Base-by-base conservation (phyloP, 441 rosid genomes). In the Jatropha multifida region DNA sequence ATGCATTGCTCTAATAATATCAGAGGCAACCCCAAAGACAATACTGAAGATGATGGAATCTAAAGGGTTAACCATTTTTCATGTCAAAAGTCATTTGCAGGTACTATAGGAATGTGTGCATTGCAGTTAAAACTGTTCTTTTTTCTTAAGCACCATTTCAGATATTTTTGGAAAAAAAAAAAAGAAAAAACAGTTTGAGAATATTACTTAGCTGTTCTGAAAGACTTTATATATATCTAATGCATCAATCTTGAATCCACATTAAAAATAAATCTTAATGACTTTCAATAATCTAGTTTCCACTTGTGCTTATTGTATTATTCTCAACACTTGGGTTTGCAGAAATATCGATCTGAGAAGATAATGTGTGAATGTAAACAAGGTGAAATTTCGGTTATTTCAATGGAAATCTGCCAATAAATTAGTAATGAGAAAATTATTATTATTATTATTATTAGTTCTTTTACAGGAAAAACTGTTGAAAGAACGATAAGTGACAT, bases 11-110 rank as follows among this genome's bases (percentile, higher is more conserved):
- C 67, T 9, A 73, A 76, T 32, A 32, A 67, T 55, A 71, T 51
- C 73, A 94, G 97, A 88, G 76, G 97, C 97, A 11, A 92, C 97
- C 1, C 98, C 98, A 0, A 94, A 91, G 87, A 88, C 92, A 12
- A 85, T 94, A 71, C 72, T 92, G 81, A 90, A 86, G 91, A 85
- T 91, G 69, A 94, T 94, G 97, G 94, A 90, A n/a, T 42, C 40
- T 26, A 63, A 76, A 63, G 64, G 11, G 32, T 64, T 59, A 13
- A 44, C 66, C 27, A 58, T 55, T 12, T 10, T 52, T 69, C 72
- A 52, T 38, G 61, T 69, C 62, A 52, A 69, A 69, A 69, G 72
- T 52, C 72, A 69, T 54, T 69, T 51, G 46, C 70, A 67, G 70
- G 70, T 67, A 46, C 32, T 2, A 32, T 32, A 32, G 32, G 32